Conservation (phyloP, 768 basidiomycete genomes). For the Roridomyces roridus region DNA sequence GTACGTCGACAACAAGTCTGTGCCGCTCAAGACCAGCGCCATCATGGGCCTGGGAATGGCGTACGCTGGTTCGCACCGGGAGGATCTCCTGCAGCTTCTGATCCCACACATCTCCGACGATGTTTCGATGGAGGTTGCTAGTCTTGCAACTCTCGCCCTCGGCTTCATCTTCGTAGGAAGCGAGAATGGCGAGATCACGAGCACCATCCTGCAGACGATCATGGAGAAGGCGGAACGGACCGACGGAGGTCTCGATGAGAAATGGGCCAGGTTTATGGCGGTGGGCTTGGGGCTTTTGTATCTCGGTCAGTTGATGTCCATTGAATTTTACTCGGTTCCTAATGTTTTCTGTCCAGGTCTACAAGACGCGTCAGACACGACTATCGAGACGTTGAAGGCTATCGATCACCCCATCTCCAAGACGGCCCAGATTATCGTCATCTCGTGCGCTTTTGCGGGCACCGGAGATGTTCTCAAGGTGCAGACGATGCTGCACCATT, state of each 20-base stretch:
- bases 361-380: constrained; percentile 92
- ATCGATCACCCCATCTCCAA: constrained; percentile 93
- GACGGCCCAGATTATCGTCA: constrained; percentile 90
- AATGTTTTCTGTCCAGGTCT: constrained; percentile 57
- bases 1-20: constrained; percentile 86
- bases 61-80: constrained; percentile 91
- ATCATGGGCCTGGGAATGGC: constrained; percentile 94
- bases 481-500: constrained; percentile 90
- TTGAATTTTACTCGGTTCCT: no score
- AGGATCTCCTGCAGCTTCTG: constrained; percentile 81
- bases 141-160: constrained; percentile 84
- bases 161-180: constrained; percentile 97
- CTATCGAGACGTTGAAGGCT: constrained; percentile 89
- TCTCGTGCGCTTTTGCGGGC: constrained; percentile 93
- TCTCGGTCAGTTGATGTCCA: constrained; percentile 69
- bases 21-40: constrained; percentile 83
- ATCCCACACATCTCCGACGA: constrained; percentile 87
- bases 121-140: constrained; percentile 87
- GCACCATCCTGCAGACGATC: constrained; percentile 87
- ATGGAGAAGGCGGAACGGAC: constrained; percentile 77
- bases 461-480: constrained; percentile 95
- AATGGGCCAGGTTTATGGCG: constrained; percentile 93
- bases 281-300: constrained; percentile 90
- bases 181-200: constrained; percentile 91
- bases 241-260: constrained; percentile 81